Conservation (phyloP, 1,139 yeast genomes). For the Candida sanyaensis region DNA sequence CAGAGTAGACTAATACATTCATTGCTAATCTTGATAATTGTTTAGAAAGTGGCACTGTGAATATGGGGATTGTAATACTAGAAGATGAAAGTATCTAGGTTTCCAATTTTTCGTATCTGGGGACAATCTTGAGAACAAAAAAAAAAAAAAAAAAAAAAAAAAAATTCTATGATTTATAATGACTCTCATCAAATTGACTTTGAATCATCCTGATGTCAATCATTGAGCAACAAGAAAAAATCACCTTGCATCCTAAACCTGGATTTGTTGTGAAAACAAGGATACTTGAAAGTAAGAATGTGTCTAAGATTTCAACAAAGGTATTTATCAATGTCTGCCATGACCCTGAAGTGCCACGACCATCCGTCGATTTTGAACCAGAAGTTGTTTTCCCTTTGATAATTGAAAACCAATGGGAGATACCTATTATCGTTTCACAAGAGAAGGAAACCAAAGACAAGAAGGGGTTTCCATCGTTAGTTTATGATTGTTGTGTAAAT, state of each 20-base stretch:
- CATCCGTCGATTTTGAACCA: slow-evolving; percentile 52
- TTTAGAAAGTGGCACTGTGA: not conserved
- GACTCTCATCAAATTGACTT: slow-evolving; percentile 4
- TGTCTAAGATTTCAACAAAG: slow-evolving; percentile 47
- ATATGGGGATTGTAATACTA: not conserved
- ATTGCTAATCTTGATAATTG: slow-evolving; percentile 29
- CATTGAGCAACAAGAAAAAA: slow-evolving; percentile 22
- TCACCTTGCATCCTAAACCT: slow-evolving; percentile 46
- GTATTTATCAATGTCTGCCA: slow-evolving; percentile 80
- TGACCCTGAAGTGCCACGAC: slow-evolving; percentile 60
- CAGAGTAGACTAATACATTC: slow-evolving; percentile 83
- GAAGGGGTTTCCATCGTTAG: slow-evolving; percentile 63
- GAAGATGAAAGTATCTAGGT: no score
- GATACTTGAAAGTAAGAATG: slow-evolving; percentile 36
- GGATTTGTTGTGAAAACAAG: slow-evolving; percentile 68
- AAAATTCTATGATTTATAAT: not conserved
- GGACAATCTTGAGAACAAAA: not conserved
- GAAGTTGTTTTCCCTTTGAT: slow-evolving; percentile 62
- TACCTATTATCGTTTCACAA: slow-evolving; percentile 71
- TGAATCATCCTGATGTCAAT: slow-evolving; percentile 12
- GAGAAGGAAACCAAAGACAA: slow-evolving; percentile 63
- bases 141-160: not conserved
- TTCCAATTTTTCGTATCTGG: no score
- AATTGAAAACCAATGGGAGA: slow-evolving; percentile 77
- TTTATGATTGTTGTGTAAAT: slow-evolving; percentile 77